A percentile compares a stretch with the other conserved stretches of the same genome.
These are phyloP conservation scores for Aegilops sharonensis DNA, from an alignment of 176 grass and related monocot species.

Conservation along the genomic window DNA sequence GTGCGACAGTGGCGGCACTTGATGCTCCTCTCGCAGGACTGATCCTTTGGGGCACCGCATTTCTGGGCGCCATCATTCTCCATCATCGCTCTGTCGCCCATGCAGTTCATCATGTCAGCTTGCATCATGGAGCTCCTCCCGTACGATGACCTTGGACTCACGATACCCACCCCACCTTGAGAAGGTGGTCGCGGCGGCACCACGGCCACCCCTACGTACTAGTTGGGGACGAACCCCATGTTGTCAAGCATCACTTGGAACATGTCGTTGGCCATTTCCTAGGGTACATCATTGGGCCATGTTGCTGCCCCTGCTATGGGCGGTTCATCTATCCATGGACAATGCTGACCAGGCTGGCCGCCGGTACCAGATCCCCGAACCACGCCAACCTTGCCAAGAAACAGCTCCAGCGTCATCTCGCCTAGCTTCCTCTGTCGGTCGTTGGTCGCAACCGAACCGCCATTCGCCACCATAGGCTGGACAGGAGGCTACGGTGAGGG, in stretches of 20 bases:
- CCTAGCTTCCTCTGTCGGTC: too few relatives aligned
- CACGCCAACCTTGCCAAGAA: too few relatives aligned
- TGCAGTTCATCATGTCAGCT: constrained; percentile 27
- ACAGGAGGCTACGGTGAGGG: too few relatives aligned
- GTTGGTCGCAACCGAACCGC: too few relatives aligned
- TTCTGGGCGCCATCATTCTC: constrained; percentile 32
- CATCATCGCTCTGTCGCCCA: constrained; percentile 21
- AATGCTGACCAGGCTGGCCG: too few relatives aligned
- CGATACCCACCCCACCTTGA: neutral
- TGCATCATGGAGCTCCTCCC: constrained; percentile 10
- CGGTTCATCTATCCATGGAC: too few relatives aligned
- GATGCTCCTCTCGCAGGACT: constrained; percentile 56
- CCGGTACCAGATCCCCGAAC: too few relatives aligned
- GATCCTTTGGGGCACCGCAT: constrained; percentile 31
- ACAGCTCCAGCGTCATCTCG: too few relatives aligned
- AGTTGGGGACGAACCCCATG: constrained; percentile 35
- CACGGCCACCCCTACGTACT: constrained; percentile 35
- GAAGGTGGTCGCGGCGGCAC: constrained; percentile 29
- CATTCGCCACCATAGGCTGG: too few relatives aligned
- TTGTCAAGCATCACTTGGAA: constrained; percentile 45
- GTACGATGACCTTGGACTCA: constrained; percentile 44
- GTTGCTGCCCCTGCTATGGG: neutral
- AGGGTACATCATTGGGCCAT: constrained; percentile 30
- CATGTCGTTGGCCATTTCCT: constrained; percentile 26
- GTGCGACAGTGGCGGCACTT: constrained; percentile 86